phyloP scores from a whole-genome alignment of 75 land plant genomes.

The Azolla pinnata region DNA sequence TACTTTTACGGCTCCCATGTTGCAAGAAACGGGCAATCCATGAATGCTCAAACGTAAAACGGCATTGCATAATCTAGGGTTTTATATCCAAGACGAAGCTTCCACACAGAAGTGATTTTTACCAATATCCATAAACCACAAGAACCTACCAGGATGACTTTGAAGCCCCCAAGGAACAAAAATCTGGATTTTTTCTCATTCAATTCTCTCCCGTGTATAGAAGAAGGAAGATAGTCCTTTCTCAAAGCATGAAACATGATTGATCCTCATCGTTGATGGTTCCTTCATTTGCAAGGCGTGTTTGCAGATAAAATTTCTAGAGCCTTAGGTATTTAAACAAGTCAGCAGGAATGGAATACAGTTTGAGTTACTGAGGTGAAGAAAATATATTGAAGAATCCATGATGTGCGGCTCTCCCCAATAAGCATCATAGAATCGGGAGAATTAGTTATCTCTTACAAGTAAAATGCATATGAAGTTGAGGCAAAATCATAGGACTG shows the following conservation, averaged over 20 bases:
- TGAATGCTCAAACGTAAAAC: background rate
- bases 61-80: background rate
- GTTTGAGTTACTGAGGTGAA: background rate
- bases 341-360: background rate
- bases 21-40: background rate
- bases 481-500: background rate
- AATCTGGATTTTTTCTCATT: too few relatives aligned
- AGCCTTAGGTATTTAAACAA: background rate
- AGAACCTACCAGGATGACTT: too few relatives aligned
- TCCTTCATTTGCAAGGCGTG: too few relatives aligned
- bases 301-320: too few relatives aligned
- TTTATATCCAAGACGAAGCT: background rate
- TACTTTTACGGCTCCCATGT: too few relatives aligned
- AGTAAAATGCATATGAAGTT: background rate
- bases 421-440: background rate
- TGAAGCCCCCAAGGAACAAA: too few relatives aligned
- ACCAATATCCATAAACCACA: too few relatives aligned
- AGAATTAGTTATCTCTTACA: background rate
- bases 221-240: too few relatives aligned
- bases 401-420: background rate
- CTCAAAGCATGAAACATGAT: too few relatives aligned
- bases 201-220: too few relatives aligned
- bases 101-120: background rate
- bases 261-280: too few relatives aligned
- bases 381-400: conserved; percentile 6